Evolutionary conservation across 805 yeast genomes (phyloP), one percentile per base, ranked within the genome.

Genomic region (Pichia membranifaciens): DNA sequence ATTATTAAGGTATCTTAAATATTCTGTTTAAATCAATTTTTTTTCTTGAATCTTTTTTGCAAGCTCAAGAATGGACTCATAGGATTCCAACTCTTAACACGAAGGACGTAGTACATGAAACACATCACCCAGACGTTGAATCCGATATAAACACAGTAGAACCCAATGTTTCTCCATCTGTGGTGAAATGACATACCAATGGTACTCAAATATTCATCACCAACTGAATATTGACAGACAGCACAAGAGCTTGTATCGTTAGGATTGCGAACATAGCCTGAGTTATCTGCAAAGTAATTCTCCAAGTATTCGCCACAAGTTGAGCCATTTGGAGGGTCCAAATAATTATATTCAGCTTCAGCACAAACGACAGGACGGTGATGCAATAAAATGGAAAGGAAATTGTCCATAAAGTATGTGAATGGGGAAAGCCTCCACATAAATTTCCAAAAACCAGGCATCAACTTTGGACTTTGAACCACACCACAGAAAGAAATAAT

Each of bases 381-480:
- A 54, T 82, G 82, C 46, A 74, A 70, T 28, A 60, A 65, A 29
- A 67, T 70, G 38, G 81, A 68, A 50, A 83, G 69, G 44, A 78
- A 71, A 41, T 55, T 59, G 53, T 78, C 80, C 49, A 86, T 68
- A 61, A 82, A 77, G 59, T 87, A 87, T 1, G 91, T 84, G 65
- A 75, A 75, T 12, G 85, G 95, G 21, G 87, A 81, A 18, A 72
- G 73, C 54, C 84, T 76, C 76, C 84, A 82, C 89, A 87, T 84
- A 62, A 84, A 87, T 41, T 76, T 79, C 95, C 95, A 87, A 70
- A 87, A 87, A 2, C 86, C 81, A 10, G 95, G 93, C 81, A 85
- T 75, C 45, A 71, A 65, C 3, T 51, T 33, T 6, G 66, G 66
- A 20, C 80, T 78, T 58, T 81, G 87, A 49, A 81, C 69, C 47